A percentile compares a stretch with the other conserved stretches of the same genome.
Conservation (phyloP, 768 basidiomycete genomes). For the Lactifluus hygrophoroides region DNA sequence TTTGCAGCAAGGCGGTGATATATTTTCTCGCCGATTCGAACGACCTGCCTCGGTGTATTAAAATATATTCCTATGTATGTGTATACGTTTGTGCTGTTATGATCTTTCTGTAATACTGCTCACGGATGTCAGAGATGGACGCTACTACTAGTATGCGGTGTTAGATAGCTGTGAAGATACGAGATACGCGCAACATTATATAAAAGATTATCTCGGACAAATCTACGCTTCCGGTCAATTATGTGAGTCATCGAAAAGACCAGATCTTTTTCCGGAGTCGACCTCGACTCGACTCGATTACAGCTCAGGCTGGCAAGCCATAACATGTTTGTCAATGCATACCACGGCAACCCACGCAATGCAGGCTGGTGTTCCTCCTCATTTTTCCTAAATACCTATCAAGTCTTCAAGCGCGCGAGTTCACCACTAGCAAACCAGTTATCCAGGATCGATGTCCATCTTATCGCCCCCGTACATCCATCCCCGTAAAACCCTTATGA, state of each 20-base stretch:
- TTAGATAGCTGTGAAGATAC: background rate
- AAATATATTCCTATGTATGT: background rate
- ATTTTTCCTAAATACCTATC: too few relatives aligned
- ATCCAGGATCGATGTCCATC: background rate
- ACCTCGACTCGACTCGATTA: too few relatives aligned
- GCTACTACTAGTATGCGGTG: background rate
- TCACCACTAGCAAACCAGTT: background rate
- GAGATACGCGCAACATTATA: background rate
- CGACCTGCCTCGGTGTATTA: background rate
- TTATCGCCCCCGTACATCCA: too few relatives aligned
- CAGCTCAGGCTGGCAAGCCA: background rate
- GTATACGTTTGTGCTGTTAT: background rate
- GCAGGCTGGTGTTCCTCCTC: too few relatives aligned
- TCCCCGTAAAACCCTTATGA: too few relatives aligned
- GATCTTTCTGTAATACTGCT: background rate
- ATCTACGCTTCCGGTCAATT: background rate
- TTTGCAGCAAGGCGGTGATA: background rate
- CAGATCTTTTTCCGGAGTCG: background rate
- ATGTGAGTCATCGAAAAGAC: background rate
- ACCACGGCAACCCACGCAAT: too few relatives aligned
- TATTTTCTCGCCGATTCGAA: background rate
- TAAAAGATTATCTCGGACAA: background rate
- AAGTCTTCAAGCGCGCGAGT: background rate
- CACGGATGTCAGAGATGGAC: too few relatives aligned
- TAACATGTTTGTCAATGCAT: background rate